Conservation (phyloP, 192 early-diverging fungal genomes). For the Linnemannia zychae region DNA sequence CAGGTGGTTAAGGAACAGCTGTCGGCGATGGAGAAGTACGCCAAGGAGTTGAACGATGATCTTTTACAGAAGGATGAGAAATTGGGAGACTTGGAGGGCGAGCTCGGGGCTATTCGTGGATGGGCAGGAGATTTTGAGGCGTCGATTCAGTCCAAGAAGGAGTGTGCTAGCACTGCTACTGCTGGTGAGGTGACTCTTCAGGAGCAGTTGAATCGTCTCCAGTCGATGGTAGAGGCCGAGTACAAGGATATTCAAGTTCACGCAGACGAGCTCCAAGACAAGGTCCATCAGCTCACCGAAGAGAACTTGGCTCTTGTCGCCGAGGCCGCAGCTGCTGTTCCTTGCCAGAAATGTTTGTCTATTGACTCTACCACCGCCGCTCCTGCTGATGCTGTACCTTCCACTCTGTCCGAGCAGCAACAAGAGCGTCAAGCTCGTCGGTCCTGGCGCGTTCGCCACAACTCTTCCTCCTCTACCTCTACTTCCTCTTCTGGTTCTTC, state of each 20-base stretch:
- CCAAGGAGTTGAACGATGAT: slow-evolving; percentile 43
- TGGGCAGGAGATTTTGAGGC: slow-evolving; percentile 35
- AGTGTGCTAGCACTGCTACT: not conserved
- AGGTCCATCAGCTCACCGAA: slow-evolving; percentile 15
- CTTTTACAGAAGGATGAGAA: slow-evolving; percentile 34
- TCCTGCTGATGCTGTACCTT: not conserved
- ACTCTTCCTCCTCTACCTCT: too few species aligned
- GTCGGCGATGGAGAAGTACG: slow-evolving; percentile 29
- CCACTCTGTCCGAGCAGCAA: not conserved
- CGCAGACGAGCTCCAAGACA: not conserved
- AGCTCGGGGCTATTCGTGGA: slow-evolving; percentile 6
- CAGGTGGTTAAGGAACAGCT: slow-evolving; percentile 14
- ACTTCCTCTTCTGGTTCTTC: too few species aligned
- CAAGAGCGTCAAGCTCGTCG: not conserved
- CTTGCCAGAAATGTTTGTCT: not conserved
- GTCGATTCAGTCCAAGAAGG: not conserved
- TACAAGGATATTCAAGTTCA: slow-evolving; percentile 23
- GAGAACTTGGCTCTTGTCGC: slow-evolving; percentile 2
- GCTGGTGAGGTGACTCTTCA: not conserved
- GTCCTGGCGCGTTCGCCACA: too few species aligned
- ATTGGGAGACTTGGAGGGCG: not conserved
- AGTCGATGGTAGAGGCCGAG: slow-evolving; percentile 26
- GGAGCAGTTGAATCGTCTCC: slow-evolving; percentile 16
- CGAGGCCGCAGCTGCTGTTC: not conserved
- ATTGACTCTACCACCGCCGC: not conserved